These are phyloP conservation scores for Emydomyces testavorans DNA, from an alignment of 2,329 filamentous ascomycete genomes.

Conservation along the genomic window DNA sequence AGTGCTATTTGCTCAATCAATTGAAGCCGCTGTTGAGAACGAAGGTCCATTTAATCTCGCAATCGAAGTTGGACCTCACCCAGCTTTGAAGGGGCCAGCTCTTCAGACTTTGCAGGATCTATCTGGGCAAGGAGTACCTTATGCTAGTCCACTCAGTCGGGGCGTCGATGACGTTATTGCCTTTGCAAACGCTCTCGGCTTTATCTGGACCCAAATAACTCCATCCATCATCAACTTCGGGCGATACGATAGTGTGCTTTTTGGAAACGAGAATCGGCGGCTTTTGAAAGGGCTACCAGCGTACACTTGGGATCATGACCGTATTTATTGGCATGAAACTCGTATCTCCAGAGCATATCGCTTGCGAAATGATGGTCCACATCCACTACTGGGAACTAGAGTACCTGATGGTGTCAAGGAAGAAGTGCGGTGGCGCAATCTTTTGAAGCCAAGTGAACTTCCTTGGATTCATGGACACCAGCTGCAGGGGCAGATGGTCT, in stretches of 20 bases:
- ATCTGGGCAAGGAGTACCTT: conserved; percentile 13
- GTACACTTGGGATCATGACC: conserved; percentile 17
- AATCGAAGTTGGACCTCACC: conserved; percentile 31
- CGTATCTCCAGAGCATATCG: conserved; percentile 13
- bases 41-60: conserved; percentile 14
- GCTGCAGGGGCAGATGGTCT: conserved; percentile 23
- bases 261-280: not conserved
- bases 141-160: conserved; percentile 17
- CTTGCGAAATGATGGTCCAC: conserved; percentile 7
- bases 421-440: conserved; percentile 23
- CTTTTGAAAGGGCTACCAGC: conserved; percentile 14
- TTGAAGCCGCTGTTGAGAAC: conserved; percentile 12
- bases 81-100: conserved; percentile 25
- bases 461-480: conserved; percentile 27
- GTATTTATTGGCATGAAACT: conserved; percentile 17
- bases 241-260: not conserved
- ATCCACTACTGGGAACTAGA: conserved; percentile 17
- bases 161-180: conserved; percentile 15
- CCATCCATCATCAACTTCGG: conserved; percentile 7
- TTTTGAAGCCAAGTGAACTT: conserved; percentile 20
- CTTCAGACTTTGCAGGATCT: conserved; percentile 22
- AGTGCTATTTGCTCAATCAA: conserved; percentile 28
- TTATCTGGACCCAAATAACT: conserved; percentile 12
- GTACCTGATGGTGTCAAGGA: conserved; percentile 11
- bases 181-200: conserved; percentile 12